Evolutionary conservation across 306 rosid species (phyloP).

Genomic region (Castanopsis chinensis): DNA sequence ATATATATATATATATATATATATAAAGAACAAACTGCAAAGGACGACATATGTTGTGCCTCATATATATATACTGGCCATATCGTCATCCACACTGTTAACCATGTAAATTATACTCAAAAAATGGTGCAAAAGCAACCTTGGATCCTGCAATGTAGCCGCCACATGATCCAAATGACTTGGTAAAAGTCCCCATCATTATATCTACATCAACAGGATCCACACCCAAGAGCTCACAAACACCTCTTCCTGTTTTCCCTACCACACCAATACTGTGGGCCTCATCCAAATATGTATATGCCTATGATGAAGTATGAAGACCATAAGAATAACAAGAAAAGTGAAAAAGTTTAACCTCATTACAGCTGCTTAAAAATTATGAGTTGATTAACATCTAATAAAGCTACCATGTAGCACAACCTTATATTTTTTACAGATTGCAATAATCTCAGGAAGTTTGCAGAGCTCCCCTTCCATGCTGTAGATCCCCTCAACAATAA

Average conservation of each 20-base stretch:
- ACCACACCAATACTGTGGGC: conserved; percentile 95
- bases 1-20: too few species aligned
- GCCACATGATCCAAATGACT: conserved; percentile 90
- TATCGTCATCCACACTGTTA: too few species aligned
- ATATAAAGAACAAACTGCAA: too few species aligned
- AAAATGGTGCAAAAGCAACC: conserved; percentile 29
- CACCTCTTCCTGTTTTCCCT: conserved; percentile 61
- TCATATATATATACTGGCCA: too few species aligned
- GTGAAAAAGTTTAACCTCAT: too few species aligned
- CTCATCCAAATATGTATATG: conserved; percentile 78
- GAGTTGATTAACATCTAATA: background rate
- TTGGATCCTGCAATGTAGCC: conserved; percentile 91
- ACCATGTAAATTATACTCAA: background rate
- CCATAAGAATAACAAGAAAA: background rate
- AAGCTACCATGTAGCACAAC: conserved; percentile 27
- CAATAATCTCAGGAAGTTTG: conserved; percentile 85
- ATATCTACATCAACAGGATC: conserved; percentile 76
- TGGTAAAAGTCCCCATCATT: conserved; percentile 96
- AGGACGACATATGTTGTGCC: too few species aligned
- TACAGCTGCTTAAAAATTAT: too few species aligned
- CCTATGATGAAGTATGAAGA: conserved; percentile 29
- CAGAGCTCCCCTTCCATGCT: conserved; percentile 98
- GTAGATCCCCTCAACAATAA: conserved; percentile 89
- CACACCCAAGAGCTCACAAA: conserved; percentile 82
- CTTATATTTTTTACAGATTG: conserved; percentile 81